Evolutionary conservation across 2,329 filamentous ascomycete genomes (phyloP), one percentile per base, ranked within the genome.

Genomic region (Fusarium mangiferae): DNA sequence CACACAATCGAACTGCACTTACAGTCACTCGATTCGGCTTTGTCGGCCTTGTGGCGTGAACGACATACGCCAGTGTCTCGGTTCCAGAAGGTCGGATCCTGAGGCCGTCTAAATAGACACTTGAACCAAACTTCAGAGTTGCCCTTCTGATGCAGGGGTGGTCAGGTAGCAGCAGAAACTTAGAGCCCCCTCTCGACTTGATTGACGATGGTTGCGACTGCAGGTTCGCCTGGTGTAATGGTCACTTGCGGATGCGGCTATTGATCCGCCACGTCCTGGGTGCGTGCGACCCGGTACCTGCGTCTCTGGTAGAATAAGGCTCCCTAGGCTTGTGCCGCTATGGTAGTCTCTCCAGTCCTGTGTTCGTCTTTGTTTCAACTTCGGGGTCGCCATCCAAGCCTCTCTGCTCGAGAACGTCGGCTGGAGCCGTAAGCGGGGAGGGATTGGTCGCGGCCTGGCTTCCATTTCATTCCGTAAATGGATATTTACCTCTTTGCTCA

Each of bases 341-440:
- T 44, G 8, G n/a, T 14, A 39, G 52, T 45, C 49, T 56, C 67
- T 54, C 67, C 38, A 45, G 63, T 57, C 51, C 28, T 56, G 28
- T 46, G 24, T 36, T 30, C 44, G 22, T 48, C 41, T 36, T 60
- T 61, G 57, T 74, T 62, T 62, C 48, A 55, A 55, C 42, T 56
- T 74, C 46, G 44, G 60, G 39, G 57, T 67, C 66, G 36, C 68
- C 58, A 63, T 64, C 35, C 59, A 72, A 72, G 69, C 69, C 71
- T 61, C 67, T 39, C 45, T 41, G 52, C 63, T 74, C 59, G 59
- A 74, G 52, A 74, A 72, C 63, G 56, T 66, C 60, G 66, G 56
- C 41, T 62, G 51, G 24, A 38, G 44, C 66, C 48, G 44, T 57
- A 44, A 54, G 56, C 41, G 42, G 59, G 39, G 68, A 48, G 55